Evolutionary conservation across 768 basidiomycete genomes (phyloP).

Genomic region (Cyclocybe aegerita): DNA sequence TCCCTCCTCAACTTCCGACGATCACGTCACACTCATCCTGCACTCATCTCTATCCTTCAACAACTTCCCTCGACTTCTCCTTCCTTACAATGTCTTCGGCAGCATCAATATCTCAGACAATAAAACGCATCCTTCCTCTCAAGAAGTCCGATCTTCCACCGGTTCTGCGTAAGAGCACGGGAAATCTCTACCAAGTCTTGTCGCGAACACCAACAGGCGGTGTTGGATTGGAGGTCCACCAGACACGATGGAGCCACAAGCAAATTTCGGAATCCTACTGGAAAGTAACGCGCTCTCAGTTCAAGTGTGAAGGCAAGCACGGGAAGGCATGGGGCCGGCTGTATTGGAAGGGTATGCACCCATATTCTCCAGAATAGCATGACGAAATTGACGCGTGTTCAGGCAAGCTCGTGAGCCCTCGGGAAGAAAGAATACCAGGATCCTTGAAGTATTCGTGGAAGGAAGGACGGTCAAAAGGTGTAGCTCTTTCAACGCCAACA

Average conservation of each 20-base stretch:
- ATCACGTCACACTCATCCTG: no score
- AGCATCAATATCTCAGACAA: conserved; percentile 31
- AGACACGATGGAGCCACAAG: conserved; percentile 72
- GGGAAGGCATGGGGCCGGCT: conserved; percentile 84
- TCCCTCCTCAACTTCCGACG: no score
- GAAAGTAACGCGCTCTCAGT: conserved; percentile 67
- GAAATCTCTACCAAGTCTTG: conserved; percentile 72
- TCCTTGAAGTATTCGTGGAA: conserved; percentile 76
- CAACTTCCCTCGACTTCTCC: conserved; percentile 4
- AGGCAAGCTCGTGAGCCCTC: conserved; percentile 63
- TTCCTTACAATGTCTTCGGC: conserved; percentile 27
- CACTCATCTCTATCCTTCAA: no score
- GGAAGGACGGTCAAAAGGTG: conserved; percentile 48
- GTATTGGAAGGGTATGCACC: conserved; percentile 71
- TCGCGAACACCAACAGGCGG: conserved; percentile 68
- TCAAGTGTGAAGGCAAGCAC: conserved; percentile 73
- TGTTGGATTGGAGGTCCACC: conserved; percentile 66
- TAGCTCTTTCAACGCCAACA: conserved; percentile 1
- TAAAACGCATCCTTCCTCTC: conserved; percentile 33
- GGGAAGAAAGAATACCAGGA: conserved; percentile 66
- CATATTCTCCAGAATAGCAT: not conserved
- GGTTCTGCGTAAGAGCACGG: conserved; percentile 52
- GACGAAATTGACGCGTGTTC: conserved; percentile 1
- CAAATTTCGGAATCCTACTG: conserved; percentile 69
- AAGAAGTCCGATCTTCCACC: conserved; percentile 57